A percentile compares a stretch with the other conserved stretches of the same genome.
phyloP scores from a whole-genome alignment of 441 rosid species.

The Croton laevigatus region DNA sequence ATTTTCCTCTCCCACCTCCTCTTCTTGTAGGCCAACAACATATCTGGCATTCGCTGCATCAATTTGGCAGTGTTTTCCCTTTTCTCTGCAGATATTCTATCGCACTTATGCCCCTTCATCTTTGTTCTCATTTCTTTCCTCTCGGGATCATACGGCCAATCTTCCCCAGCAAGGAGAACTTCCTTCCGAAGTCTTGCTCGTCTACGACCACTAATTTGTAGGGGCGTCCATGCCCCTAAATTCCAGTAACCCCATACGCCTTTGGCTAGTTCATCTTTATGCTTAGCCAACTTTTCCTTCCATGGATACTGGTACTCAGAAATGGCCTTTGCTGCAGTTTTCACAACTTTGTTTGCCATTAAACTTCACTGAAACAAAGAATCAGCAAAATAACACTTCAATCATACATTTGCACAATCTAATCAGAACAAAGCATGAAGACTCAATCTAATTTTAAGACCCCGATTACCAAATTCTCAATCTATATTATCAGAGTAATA shows the following conservation, averaged over 20 bases:
- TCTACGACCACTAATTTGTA: conserved; percentile 74
- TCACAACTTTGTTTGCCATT: conserved; percentile 79
- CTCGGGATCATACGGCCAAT: conserved; percentile 88
- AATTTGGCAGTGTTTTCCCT: conserved; percentile 52
- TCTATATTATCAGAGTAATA: too few species aligned
- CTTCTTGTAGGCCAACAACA: conserved; percentile 81
- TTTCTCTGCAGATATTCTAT: conserved; percentile 50
- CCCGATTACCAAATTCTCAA: too few species aligned
- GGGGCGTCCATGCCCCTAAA: conserved; percentile 83
- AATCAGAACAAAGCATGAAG: too few species aligned
- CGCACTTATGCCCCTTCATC: conserved; percentile 86
- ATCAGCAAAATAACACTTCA: too few species aligned
- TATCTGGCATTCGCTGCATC: conserved; percentile 80
- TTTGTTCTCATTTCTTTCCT: conserved; percentile 73
- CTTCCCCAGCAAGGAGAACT: conserved; percentile 68
- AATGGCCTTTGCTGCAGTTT: conserved; percentile 49
- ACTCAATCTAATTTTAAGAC: too few species aligned
- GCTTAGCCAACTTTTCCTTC: conserved; percentile 71
- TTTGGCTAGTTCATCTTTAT: conserved; percentile 65
- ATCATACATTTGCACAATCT: too few species aligned
- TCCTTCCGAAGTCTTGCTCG: conserved; percentile 88
- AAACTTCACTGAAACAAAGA: neutral
- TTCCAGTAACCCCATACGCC: conserved; percentile 95
- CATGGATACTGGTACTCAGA: conserved; percentile 69
- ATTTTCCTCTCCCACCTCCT: conserved; percentile 76